Evolutionary conservation across 2,329 filamentous ascomycete genomes (phyloP).

Genomic region (Westerdykella aurantiaca): DNA sequence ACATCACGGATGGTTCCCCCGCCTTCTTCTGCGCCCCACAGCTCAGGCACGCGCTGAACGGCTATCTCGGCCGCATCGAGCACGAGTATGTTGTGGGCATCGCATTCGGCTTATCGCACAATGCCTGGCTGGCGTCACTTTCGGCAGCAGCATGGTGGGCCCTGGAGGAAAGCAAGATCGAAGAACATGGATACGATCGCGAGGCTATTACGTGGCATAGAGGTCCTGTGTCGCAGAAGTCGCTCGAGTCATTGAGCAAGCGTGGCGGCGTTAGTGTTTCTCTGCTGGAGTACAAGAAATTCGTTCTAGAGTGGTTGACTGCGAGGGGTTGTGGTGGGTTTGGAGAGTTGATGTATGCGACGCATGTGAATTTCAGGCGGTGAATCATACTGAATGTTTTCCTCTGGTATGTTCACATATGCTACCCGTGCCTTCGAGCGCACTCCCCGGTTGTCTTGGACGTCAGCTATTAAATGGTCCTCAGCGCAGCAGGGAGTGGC

Average conservation of each 20-base stretch:
- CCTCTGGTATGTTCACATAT: too few species aligned
- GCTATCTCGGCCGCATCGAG: slow-evolving; percentile 39
- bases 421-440: too few species aligned
- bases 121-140: slow-evolving; percentile 42
- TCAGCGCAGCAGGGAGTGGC: too few species aligned
- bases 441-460: too few species aligned
- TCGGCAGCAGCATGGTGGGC: slow-evolving; percentile 45
- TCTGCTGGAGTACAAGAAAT: slow-evolving; percentile 70
- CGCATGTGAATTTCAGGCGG: slow-evolving; percentile 65
- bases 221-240: slow-evolving; percentile 62
- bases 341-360: slow-evolving; percentile 68
- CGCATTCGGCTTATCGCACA: slow-evolving; percentile 46
- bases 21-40: slow-evolving; percentile 48
- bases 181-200: slow-evolving; percentile 15
- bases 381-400: background rate
- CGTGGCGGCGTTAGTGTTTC: slow-evolving; percentile 60
- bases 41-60: slow-evolving; percentile 41
- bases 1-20: slow-evolving; percentile 53
- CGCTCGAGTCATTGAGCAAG: slow-evolving; percentile 56
- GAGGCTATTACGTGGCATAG: slow-evolving; percentile 26
- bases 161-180: slow-evolving; percentile 44
- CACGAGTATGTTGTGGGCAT: slow-evolving; percentile 35
- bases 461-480: too few species aligned
- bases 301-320: slow-evolving; percentile 65
- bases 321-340: slow-evolving; percentile 60